Evolutionary conservation across 129 eudicot genomes (phyloP), one percentile per base, ranked within the genome.

Genomic region (Chrysanthemum makinoi): DNA sequence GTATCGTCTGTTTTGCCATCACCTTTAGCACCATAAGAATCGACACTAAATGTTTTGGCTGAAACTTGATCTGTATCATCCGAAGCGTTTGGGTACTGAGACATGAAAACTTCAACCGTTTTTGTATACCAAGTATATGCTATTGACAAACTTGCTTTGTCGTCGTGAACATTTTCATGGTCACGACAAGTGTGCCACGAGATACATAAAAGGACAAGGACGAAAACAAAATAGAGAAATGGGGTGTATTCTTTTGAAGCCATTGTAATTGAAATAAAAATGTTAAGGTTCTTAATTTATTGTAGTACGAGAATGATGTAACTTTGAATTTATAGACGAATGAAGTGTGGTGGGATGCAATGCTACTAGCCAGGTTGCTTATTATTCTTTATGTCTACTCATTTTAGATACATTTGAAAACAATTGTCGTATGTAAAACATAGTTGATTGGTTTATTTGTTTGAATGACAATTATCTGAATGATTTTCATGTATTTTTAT

Each of bases 1-100:
- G 87, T 72, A 56, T 89, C 96, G 77, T 89, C 89, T 33, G 72
- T 62, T 24, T 52, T 77, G 43, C 96, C 96, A 74, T 90, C 89
- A 62, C 88, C 96, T 77, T 84, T 85, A 62, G 96, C 96, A 70
- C 96, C 94, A 83, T 49, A 80, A 66, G 69, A 74, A 49, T 76
- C 82, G 0, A 87, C 94, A 74, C 62, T 73, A 15, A 89, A 65
- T 54, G 75, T 65, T 28, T 50, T 54, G 16, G 65, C 61, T 12
- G 84, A 65, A 71, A 10, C 10, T 15, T 63, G 46, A 71, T 44
- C 54, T 48, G 30, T 17, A 71, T 43, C 44, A 65, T 16, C 67
- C 17, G 33, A 22, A 62, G 26, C 72, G 1, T 44, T 30, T 3
- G 49, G 33, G 8, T 65, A 76, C 28, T 77, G 72, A 70, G 46